Conservation (phyloP, 345 rosid species). For the Iberis pinnata region DNA sequence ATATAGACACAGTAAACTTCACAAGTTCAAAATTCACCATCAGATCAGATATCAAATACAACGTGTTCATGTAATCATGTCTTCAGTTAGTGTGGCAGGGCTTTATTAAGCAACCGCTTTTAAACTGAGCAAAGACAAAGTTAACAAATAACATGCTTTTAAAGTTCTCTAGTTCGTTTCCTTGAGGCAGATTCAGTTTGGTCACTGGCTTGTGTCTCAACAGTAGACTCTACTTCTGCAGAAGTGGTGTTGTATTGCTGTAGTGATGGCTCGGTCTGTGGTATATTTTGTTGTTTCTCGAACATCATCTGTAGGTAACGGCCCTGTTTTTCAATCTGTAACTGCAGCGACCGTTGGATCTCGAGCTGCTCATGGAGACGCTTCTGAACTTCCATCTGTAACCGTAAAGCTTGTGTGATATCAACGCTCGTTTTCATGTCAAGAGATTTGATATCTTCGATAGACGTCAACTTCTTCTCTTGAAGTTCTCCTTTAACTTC, state of each 20-base stretch:
- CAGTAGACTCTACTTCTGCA: not conserved
- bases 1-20: not conserved
- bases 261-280: conserved; percentile 26
- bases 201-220: not conserved
- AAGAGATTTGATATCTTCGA: conserved; percentile 60
- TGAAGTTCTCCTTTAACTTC: conserved; percentile 62
- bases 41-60: not conserved
- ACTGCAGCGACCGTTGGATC: conserved; percentile 30
- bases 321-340: conserved; percentile 32
- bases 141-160: conserved; percentile 14
- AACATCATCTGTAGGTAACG: conserved; percentile 42
- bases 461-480: conserved; percentile 45
- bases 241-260: conserved; percentile 11
- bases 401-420: conserved; percentile 67
- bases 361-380: conserved; percentile 95
- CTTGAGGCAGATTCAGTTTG: conserved; percentile 14
- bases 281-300: conserved; percentile 53
- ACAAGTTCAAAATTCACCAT: not conserved
- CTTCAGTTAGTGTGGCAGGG: conserved; percentile 9
- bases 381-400: conserved; percentile 98
- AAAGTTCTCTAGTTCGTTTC: conserved; percentile 38
- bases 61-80: not conserved
- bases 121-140: conserved; percentile 4
- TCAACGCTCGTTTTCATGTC: conserved; percentile 64
- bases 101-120: conserved; percentile 5